Evolutionary conservation across 1,284 basidiomycete genomes (phyloP).

Genomic region (Sporisorium scitamineum): DNA sequence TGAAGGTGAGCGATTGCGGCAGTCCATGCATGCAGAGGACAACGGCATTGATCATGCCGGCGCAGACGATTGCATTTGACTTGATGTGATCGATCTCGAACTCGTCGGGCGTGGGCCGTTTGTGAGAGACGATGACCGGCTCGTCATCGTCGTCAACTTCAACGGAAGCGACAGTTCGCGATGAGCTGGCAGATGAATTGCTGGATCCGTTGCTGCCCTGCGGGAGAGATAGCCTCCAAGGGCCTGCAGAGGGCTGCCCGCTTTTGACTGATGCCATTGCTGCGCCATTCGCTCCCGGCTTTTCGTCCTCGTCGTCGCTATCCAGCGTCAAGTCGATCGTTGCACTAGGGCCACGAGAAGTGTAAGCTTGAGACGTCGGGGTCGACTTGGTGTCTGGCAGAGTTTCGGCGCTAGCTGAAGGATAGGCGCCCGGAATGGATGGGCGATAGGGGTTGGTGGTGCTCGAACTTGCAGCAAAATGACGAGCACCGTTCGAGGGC

Average conservation of each 20-base stretch:
- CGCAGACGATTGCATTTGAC: constrained; percentile 59
- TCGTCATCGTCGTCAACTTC: constrained; percentile 58
- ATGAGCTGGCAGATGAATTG: not conserved
- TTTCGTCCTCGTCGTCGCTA: constrained; percentile 39
- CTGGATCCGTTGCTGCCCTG: constrained; percentile 2
- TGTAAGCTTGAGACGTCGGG: not conserved
- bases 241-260: not conserved
- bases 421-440: constrained; percentile 19
- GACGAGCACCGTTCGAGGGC: not conserved
- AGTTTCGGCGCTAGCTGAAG: not conserved
- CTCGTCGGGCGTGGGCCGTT: constrained; percentile 23
- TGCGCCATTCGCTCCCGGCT: constrained; percentile 10
- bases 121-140: constrained; percentile 50
- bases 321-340: constrained; percentile 47
- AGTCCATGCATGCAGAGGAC: constrained; percentile 63
- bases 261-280: not conserved
- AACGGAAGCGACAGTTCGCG: constrained; percentile 1
- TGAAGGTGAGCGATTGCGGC: constrained; percentile 43
- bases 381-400: not conserved
- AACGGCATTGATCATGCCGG: constrained; percentile 57
- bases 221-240: constrained; percentile 4
- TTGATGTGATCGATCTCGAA: constrained; percentile 46
- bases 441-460: not conserved
- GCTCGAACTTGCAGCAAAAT: not conserved
- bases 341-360: not conserved